Percentiles rank a stretch among this genome's conserved stretches.
Conservation (phyloP, 305 asterid genomes). For the Fraxinus sp. region DNA sequence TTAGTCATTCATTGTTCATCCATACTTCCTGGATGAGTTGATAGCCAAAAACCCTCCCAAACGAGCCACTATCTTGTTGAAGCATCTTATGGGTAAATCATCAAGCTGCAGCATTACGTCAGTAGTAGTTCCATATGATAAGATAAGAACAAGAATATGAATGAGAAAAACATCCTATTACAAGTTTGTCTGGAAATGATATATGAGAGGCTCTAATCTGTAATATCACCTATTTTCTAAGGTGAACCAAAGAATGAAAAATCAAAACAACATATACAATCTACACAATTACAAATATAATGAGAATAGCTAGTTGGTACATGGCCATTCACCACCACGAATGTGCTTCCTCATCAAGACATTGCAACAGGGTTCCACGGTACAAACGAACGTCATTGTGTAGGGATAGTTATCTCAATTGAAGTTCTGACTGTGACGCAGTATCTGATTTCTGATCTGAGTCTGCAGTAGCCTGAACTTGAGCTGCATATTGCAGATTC, state of each 20-base stretch:
- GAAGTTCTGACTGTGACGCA: conserved; percentile 46
- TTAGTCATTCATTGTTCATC: conserved; percentile 25
- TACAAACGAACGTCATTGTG: background rate
- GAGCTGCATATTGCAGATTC: conserved; percentile 97
- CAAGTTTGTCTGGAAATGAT: background rate
- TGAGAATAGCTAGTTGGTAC: background rate
- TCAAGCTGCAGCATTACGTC: background rate
- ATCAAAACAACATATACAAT: conserved; percentile 13
- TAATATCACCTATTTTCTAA: conserved; percentile 15
- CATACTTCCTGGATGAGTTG: conserved; percentile 36
- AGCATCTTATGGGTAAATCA: background rate
- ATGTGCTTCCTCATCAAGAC: background rate
- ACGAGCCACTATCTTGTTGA: background rate
- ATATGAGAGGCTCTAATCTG: conserved; percentile 14
- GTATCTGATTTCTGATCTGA: conserved; percentile 80
- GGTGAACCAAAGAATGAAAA: background rate
- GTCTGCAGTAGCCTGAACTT: conserved; percentile 87
- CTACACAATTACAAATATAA: conserved; percentile 1
- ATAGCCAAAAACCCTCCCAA: background rate
- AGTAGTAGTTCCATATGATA: background rate
- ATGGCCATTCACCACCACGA: background rate
- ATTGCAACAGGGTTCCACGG: background rate
- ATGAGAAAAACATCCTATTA: background rate
- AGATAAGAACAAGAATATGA: background rate
- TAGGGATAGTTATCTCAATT: conserved; percentile 21